Evolutionary conservation across 768 basidiomycete species (phyloP).

Genomic region (Leccinum rimulosum): DNA sequence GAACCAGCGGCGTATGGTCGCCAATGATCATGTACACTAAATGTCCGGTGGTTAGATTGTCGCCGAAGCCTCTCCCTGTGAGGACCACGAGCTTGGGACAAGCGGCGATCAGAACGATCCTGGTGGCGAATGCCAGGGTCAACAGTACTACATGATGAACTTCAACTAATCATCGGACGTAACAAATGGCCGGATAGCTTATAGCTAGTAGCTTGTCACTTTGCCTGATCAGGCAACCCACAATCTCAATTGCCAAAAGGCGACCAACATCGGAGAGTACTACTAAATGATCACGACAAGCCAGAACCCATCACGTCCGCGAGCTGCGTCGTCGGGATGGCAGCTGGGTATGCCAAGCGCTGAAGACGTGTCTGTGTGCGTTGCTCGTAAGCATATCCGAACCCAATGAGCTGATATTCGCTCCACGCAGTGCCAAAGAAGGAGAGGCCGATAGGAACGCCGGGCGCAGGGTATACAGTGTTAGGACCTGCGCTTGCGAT

Average conservation of each 20-base stretch:
- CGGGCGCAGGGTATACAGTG: conserved; percentile 36
- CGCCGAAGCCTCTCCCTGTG: background rate
- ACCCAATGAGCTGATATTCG: conserved; percentile 40
- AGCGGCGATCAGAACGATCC: background rate
- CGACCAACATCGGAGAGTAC: background rate
- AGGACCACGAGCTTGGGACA: background rate
- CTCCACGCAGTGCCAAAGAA: conserved; percentile 45
- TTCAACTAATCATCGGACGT: background rate
- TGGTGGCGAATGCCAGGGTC: background rate
- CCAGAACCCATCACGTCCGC: conserved; percentile 29
- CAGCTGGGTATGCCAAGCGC: conserved; percentile 48
- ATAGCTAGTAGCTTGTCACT: too few relatives aligned
- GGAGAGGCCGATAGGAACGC: conserved; percentile 40
- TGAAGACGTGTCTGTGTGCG: conserved; percentile 50
- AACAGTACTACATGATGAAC: background rate
- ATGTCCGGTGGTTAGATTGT: background rate
- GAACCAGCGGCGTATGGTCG: background rate
- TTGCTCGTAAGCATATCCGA: conserved; percentile 51
- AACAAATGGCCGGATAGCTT: background rate
- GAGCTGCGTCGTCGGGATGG: conserved; percentile 56
- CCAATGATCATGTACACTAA: background rate
- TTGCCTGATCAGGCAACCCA: too few relatives aligned
- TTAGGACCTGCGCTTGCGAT: conserved; percentile 34
- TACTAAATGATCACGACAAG: background rate
- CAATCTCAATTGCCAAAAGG: background rate